Conservation (phyloP, 768 basidiomycete genomes). For the Termitomyces eurrhizus region DNA sequence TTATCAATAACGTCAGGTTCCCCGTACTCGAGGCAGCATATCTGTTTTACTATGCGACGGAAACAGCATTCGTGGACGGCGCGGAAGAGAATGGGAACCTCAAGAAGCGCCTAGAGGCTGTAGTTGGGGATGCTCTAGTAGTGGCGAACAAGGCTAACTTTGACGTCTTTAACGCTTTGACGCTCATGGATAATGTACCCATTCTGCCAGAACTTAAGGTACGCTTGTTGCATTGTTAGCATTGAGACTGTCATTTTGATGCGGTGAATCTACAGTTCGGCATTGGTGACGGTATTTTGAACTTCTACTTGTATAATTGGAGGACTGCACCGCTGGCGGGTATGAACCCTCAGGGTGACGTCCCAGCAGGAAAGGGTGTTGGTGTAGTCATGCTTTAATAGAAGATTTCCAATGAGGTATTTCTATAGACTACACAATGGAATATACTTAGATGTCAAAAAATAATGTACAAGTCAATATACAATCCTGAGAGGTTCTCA, state of each 20-base stretch:
- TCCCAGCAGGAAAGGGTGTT: slow-evolving; percentile 71
- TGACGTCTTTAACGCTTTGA: slow-evolving; percentile 95
- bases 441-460: slow-evolving; percentile 1
- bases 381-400: slow-evolving; percentile 91
- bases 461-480: slow-evolving; percentile 15
- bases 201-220: slow-evolving; percentile 86
- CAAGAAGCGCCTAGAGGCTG: slow-evolving; percentile 62
- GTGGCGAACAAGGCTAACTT: slow-evolving; percentile 83
- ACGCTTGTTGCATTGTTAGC: slow-evolving; percentile 12
- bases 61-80: slow-evolving; percentile 58
- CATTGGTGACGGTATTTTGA: slow-evolving; percentile 85
- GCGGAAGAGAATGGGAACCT: slow-evolving; percentile 60
- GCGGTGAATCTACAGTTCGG: slow-evolving; percentile 62
- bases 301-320: slow-evolving; percentile 97
- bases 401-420: background rate
- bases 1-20: slow-evolving; percentile 75
- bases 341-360: slow-evolving; percentile 43
- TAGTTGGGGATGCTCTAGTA: slow-evolving; percentile 79
- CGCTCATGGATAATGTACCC: slow-evolving; percentile 88
- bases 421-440: background rate
- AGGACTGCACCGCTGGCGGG: slow-evolving; percentile 79
- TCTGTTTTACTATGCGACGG: slow-evolving; percentile 92
- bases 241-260: background rate
- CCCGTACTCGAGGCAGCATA: slow-evolving; percentile 87
- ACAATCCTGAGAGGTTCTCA: slow-evolving; percentile 20